Percentiles rank a stretch among this genome's conserved stretches.
phyloP scores from a whole-genome alignment of 345 rosid genomes.

The Cardamine chenopodiifolia region DNA sequence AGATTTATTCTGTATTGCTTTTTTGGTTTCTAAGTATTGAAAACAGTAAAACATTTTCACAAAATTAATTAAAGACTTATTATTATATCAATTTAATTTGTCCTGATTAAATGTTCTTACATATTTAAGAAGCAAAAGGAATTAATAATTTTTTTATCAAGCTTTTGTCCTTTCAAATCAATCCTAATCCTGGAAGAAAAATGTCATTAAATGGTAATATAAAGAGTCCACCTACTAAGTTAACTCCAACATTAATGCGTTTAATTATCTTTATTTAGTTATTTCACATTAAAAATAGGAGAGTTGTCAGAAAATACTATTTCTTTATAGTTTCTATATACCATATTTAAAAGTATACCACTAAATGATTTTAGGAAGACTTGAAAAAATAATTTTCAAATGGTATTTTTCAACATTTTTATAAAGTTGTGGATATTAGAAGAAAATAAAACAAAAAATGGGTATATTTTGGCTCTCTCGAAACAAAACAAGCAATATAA shows the following conservation, averaged over 20 bases:
- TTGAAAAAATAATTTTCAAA: not conserved
- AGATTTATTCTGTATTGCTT: not conserved
- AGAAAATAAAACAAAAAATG: no score
- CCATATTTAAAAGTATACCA: not conserved
- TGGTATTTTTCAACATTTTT: not conserved
- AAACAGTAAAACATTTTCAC: not conserved
- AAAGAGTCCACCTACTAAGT: constrained; percentile 32
- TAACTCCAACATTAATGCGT: constrained; percentile 21
- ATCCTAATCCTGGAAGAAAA: constrained; percentile 12
- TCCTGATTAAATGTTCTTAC: not conserved
- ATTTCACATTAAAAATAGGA: constrained; percentile 1
- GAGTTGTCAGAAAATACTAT: not conserved
- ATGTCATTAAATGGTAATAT: constrained; percentile 3
- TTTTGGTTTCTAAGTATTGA: not conserved
- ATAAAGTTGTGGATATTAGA: not conserved
- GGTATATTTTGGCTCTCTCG: not conserved
- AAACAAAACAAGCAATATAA: not conserved
- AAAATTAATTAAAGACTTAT: not conserved
- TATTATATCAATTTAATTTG: not conserved
- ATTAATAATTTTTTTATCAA: not conserved
- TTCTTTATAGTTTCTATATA: not conserved
- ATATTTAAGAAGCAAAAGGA: not conserved
- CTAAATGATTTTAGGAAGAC: not conserved
- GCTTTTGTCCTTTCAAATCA: constrained; percentile 14
- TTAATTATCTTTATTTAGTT: not conserved